A percentile compares a stretch with the other conserved stretches of the same genome.
Conservation (phyloP, 495 filamentous ascomycete species). For the Neurospora sp. region DNA sequence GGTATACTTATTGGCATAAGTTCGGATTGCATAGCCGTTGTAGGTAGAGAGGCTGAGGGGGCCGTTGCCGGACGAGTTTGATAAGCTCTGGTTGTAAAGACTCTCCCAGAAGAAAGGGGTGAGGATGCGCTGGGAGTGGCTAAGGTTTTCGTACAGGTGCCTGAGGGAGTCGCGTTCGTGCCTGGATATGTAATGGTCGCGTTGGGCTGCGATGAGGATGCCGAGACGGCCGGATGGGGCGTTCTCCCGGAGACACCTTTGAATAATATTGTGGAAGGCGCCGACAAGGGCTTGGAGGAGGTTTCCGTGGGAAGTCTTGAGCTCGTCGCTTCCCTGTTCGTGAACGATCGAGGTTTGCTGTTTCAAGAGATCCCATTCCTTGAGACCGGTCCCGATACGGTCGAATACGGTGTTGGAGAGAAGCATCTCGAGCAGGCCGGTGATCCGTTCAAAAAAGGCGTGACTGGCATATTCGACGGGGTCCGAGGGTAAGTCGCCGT, state of each 20-base stretch:
- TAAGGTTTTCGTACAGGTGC: conserved; percentile 11
- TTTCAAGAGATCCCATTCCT: conserved; percentile 8
- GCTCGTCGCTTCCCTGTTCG: conserved; percentile 12
- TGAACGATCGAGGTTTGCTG: neutral
- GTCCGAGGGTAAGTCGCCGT: conserved; percentile 22
- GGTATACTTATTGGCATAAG: neutral
- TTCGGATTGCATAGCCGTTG: neutral
- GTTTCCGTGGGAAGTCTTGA: conserved; percentile 31
- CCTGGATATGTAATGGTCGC: conserved; percentile 21
- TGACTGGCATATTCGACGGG: conserved; percentile 20
- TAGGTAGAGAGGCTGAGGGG: neutral
- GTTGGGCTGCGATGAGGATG: conserved; percentile 10
- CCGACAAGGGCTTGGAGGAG: conserved; percentile 10
- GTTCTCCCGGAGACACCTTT: conserved; percentile 1
- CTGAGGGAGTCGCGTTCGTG: neutral
- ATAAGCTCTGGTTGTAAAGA: neutral
- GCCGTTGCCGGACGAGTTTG: neutral
- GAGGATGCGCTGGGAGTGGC: conserved; percentile 16
- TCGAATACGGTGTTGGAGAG: conserved; percentile 11
- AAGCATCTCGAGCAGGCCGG: conserved; percentile 3
- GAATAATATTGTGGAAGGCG: conserved; percentile 5
- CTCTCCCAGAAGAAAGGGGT: conserved; percentile 24
- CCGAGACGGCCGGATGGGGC: neutral
- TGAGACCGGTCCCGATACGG: neutral
- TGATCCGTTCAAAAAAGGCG: conserved; percentile 17